phyloP scores from a whole-genome alignment of 306 rosid genomes.

The Cercis canadensis region DNA sequence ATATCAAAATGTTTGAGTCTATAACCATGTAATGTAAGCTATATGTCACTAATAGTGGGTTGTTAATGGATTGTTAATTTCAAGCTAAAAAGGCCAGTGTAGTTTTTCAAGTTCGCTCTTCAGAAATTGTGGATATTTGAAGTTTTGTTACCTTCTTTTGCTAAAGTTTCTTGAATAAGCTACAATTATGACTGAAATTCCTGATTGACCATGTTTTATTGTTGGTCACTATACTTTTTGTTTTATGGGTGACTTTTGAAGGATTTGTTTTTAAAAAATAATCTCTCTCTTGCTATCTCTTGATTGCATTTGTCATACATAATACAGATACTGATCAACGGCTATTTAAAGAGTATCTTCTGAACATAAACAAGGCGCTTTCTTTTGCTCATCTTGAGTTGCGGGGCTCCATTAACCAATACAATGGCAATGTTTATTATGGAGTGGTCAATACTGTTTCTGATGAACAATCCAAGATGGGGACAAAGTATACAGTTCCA shows the following conservation, averaged over 20 bases:
- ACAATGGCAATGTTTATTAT: slow-evolving; percentile 80
- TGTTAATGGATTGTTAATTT: too few species aligned
- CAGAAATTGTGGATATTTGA: not conserved
- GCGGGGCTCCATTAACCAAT: slow-evolving; percentile 78
- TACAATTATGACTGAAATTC: too few species aligned
- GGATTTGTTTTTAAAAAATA: too few species aligned
- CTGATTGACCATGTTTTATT: not conserved
- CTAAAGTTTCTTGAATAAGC: too few species aligned
- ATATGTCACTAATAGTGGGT: too few species aligned
- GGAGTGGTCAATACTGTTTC: slow-evolving; percentile 89
- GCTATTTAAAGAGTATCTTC: slow-evolving; percentile 65
- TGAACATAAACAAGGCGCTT: slow-evolving; percentile 86
- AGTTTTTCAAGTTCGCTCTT: not conserved
- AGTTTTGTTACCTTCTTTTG: not conserved
- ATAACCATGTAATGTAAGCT: too few species aligned
- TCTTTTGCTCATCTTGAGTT: slow-evolving; percentile 79
- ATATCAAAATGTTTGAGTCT: too few species aligned
- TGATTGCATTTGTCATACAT: slow-evolving; percentile 23
- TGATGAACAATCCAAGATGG: slow-evolving; percentile 87
- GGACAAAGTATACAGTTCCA: slow-evolving; percentile 77
- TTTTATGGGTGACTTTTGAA: not conserved
- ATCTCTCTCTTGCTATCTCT: not conserved
- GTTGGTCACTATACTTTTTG: not conserved
- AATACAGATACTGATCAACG: slow-evolving; percentile 59
- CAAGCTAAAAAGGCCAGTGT: too few species aligned